phyloP scores from a whole-genome alignment of 345 rosid genomes.

The Salix brachista region DNA sequence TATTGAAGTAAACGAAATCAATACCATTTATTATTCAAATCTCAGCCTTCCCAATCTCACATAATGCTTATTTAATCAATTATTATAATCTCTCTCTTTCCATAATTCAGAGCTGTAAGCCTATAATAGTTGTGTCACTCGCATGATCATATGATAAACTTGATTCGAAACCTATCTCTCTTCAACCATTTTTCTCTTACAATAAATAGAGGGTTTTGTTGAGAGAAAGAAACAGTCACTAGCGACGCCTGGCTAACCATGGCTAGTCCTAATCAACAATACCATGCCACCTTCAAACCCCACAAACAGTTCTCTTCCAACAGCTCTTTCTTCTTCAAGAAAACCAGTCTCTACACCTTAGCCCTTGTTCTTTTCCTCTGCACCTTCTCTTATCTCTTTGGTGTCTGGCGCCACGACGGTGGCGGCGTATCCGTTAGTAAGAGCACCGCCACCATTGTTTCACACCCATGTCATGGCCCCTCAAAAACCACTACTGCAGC shows the following conservation, averaged over 20 bases:
- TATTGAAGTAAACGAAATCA: not conserved
- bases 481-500: not conserved
- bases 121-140: not conserved
- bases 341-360: slow-evolving; percentile 10
- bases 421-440: not conserved
- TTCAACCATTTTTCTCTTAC: not conserved
- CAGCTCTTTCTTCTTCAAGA: slow-evolving; percentile 12
- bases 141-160: slow-evolving; percentile 8
- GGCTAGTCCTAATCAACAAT: slow-evolving; percentile 12
- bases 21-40: not conserved
- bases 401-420: slow-evolving; percentile 23
- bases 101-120: not conserved
- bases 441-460: not conserved
- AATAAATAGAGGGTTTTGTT: not conserved
- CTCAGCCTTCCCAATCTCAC: not conserved
- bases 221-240: not conserved
- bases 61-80: too few relatives aligned
- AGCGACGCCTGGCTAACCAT: not conserved
- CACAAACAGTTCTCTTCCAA: slow-evolving; percentile 4
- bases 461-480: slow-evolving; percentile 9
- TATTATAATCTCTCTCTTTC: too few relatives aligned
- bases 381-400: slow-evolving; percentile 39
- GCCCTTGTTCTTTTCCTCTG: slow-evolving; percentile 37
- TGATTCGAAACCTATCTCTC: slow-evolving; percentile 1
- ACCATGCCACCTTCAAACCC: slow-evolving; percentile 24